Conservation (phyloP, 2,329 filamentous ascomycete genomes). For the Orbilia brochopaga region DNA sequence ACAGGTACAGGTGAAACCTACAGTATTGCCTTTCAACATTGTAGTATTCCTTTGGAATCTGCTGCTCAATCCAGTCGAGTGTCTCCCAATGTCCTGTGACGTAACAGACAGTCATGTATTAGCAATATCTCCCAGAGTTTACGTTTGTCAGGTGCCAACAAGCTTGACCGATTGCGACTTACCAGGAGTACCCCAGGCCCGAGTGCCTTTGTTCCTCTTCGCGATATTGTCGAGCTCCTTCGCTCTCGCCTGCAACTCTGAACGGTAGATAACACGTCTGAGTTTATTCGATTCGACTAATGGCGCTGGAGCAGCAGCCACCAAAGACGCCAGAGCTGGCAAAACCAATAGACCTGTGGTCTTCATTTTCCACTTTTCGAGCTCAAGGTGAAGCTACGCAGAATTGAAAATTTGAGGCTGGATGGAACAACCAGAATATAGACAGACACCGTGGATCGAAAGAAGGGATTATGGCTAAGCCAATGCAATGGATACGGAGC, state of each 20-base stretch:
- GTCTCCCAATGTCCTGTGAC: constrained; percentile 53
- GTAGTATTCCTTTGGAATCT: constrained; percentile 34
- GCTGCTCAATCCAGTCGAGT: constrained; percentile 50
- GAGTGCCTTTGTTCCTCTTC: constrained; percentile 58
- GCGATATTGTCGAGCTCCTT: constrained; percentile 62
- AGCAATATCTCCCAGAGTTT: constrained; percentile 1
- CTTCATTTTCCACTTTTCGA: constrained; percentile 47
- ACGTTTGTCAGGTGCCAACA: not conserved
- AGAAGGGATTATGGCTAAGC: not conserved
- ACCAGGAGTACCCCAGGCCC: constrained; percentile 60
- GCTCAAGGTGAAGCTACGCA: not conserved
- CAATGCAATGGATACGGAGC: not conserved
- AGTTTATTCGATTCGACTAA: constrained; percentile 58
- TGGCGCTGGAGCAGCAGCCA: constrained; percentile 35
- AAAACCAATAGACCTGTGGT: constrained; percentile 33
- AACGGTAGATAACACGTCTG: constrained; percentile 58
- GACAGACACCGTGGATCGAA: constrained; percentile 2
- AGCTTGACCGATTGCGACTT: constrained; percentile 58
- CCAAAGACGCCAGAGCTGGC: constrained; percentile 41
- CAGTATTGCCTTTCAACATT: constrained; percentile 47
- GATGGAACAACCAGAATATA: constrained; percentile 1
- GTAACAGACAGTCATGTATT: not conserved
- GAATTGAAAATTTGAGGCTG: not conserved
- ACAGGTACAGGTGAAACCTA: constrained; percentile 33
- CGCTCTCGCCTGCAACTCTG: constrained; percentile 60